Evolutionary conservation across 768 basidiomycete species (phyloP), one percentile per base, ranked within the genome.

Genomic region (Trametes elegans): DNA sequence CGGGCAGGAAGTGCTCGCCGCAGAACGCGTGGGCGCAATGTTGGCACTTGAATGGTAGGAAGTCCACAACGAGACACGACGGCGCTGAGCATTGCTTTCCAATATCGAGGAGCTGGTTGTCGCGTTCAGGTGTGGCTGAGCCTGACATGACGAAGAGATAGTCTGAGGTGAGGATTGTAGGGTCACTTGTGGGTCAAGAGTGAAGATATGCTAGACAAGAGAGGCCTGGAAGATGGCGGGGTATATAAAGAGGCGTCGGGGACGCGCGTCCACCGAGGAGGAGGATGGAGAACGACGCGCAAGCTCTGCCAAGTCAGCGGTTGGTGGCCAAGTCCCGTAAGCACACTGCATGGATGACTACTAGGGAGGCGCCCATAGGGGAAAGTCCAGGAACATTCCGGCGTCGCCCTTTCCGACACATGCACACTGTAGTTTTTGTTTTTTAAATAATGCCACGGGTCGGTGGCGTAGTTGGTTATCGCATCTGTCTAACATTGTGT

Each of bases 401-500:
- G 59, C 39, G 32, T 3, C n/a, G n/a, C n/a, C n/a, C 19, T 34
- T 35, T 39, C 13, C 3, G 40, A 19, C 27, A 6, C 11, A 19
- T 16, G n/a, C 11, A n/a, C 19, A 27, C 23, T 3, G n/a, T 7
- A 16, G 8, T 16, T 14, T 16, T 1, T 2, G 8, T 21, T 23
- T 6, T 7, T 16, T 9, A n/a, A 35, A 16, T 24, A 35, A 1
- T 0, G 13, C 11, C 24, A 39, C 16, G 70, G 72, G 67, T 76
- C 75, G 80, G 79, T 85, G 84, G 83, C 80, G 84, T 86, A 85
- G 82, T 84, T 85, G 83, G 83, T 85, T 84, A 86, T 86, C 83
- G 81, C 83, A 82, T 84, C 82, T 83, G 84, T 85, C 83, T 85
- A 83, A 86, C 83, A 85, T n/a, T n/a, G n/a, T n/a, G n/a, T n/a